These are phyloP conservation scores for Pyrrhoderma lamaoense DNA, from an alignment of 1,284 basidiomycete species.

Conservation along the genomic window DNA sequence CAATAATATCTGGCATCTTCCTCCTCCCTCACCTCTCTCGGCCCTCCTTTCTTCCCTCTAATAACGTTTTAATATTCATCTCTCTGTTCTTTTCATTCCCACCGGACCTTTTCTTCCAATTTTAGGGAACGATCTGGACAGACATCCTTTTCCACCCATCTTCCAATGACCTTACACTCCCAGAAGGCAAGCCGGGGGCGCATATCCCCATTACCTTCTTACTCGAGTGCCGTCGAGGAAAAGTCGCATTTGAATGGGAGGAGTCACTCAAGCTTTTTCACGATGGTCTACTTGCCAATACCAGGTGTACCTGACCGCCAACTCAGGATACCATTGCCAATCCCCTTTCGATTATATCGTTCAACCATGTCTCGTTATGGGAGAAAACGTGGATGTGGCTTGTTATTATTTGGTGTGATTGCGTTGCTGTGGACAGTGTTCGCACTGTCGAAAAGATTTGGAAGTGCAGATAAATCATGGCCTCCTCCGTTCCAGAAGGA, in stretches of 20 bases:
- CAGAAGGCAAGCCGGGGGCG: conserved; percentile 31
- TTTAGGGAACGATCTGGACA: neutral
- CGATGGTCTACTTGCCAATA: conserved; percentile 51
- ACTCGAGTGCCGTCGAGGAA: conserved; percentile 59
- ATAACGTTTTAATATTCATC: neutral
- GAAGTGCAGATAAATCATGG: conserved; percentile 56
- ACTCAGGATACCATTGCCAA: conserved; percentile 51
- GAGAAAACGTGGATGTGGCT: conserved; percentile 44
- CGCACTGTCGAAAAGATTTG: conserved; percentile 52
- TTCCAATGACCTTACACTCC: conserved; percentile 30
- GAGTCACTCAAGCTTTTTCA: conserved; percentile 45
- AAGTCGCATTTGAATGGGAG: conserved; percentile 39
- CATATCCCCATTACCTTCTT: conserved; percentile 45
- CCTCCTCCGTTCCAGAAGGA: conserved; percentile 59
- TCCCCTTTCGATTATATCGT: conserved; percentile 55
- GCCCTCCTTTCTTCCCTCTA: neutral
- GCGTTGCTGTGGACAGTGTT: conserved; percentile 46
- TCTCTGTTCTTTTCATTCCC: neutral
- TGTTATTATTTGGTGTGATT: conserved; percentile 43
- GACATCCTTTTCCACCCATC: conserved; percentile 33
- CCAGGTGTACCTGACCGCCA: conserved; percentile 48
- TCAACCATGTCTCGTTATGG: conserved; percentile 52
- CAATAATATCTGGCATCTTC: too few relatives aligned
- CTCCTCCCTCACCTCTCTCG: too few relatives aligned
- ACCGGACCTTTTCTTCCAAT: neutral